Evolutionary conservation across 306 rosid genomes (phyloP), one percentile per base, ranked within the genome.

Genomic region (Cajanus cajan): DNA sequence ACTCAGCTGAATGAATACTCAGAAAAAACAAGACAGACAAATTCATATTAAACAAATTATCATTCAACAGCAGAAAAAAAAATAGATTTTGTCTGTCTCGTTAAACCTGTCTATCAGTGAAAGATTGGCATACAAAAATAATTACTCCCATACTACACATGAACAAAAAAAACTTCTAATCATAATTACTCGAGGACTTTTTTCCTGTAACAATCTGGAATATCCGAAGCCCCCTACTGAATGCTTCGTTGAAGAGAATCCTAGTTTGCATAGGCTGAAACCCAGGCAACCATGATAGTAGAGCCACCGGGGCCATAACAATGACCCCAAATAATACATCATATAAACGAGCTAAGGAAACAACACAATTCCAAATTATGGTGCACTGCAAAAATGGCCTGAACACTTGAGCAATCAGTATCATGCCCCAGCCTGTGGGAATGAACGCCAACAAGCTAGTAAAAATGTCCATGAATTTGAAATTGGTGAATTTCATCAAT

Each of bases 401-500:
- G 62, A 91, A 80, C 65, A 91, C 98, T 85, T 93, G 98, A 7
- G 95, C 95, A 73, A 93, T 88, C 88, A 86, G 68, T 81, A 91
- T 12, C 78, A 93, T 58, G 72, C 97, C 97, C 98, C 98, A 93
- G 7, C 98, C 98, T 11, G 98, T 93, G 28, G 98, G 98, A 54
- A 93, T 71, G 76, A 91, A 93, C 39, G 98, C 98, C 78, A 91
- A 57, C 76, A 93, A 72, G 82, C 98, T 87, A 19, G 98, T 90
- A 80, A 93, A 88, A 41, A 87, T 78, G 85, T 93, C 97, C 33
- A 85, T 24, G 45, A 88, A 83, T 13, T 70, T 63, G 85, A 91
- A 93, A 0, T 51, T 21, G 0, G 98, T 91, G 89, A 91, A 90
- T 89, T 90, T 48, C 76, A 87, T 48, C 89, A 93, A 86, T 22